Base-by-base conservation (phyloP, 2,329 filamentous ascomycete genomes). In the Myriosclerotinia scirpicola region DNA sequence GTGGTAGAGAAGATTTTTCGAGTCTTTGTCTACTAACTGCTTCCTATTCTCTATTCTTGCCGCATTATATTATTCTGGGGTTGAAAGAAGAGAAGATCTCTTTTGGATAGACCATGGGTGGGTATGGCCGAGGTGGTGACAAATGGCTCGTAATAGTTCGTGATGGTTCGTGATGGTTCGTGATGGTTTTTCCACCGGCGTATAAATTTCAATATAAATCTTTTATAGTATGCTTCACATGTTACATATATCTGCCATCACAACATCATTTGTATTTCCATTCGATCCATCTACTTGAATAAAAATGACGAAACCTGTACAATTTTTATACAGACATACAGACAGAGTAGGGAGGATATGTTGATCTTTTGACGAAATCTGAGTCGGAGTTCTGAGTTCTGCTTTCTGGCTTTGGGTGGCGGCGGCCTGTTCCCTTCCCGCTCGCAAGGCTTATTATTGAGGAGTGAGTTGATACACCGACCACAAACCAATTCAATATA, bases 1-100 rank as follows among this genome's bases (percentile, higher is more conserved):
- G 56, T 60, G 56, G 56, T 60, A 60, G 56, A 60, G 56, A 60
- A 60, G 56, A 50, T 22, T 60, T 60, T 59, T 56, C n/a, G 17
- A 9, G 14, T 48, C 14, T 48, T 4, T 1, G 15, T 22, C 40
- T 30, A 15, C 9, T 5, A 34, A 17, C 12, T 17, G 20, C 44
- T 48, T 36, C 30, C 56, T 48, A 8, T n/a, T 17, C 4, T 44
- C 12, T 26, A 46, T 46, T 59, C 26, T 59, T 46, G 55, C 55
- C n/a, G 56, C 56, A 60, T 48, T 6, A 50, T 30, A 60, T 30
- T 30, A 60, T 30, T 60, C 56, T 60, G 56, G 56, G 56, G 56
- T 60, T 42, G 22, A 22, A 22, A 26, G 26, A 26, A 26, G 26
- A 26, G 56, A 36, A 60, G 56, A 60, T 60, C 56, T 60, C 42